Conservation (phyloP, 441 rosid genomes). For the Populus hybrid region DNA sequence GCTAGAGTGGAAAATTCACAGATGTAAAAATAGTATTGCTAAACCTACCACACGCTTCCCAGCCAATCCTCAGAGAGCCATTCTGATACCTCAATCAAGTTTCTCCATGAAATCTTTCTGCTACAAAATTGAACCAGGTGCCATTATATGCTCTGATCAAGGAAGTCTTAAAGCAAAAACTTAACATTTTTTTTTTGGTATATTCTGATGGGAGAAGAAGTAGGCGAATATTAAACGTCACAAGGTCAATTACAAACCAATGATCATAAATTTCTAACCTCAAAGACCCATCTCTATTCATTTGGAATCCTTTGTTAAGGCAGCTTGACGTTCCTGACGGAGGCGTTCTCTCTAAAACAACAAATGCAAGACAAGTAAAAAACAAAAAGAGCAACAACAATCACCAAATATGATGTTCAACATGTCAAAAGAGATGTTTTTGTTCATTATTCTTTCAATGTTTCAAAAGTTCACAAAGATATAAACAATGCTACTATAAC, state of each 20-base stretch:
- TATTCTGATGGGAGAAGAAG: neutral
- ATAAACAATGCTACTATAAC: neutral
- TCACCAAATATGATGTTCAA: neutral
- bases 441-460: neutral
- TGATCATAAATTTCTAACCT: neutral
- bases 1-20: neutral
- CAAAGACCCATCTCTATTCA: neutral
- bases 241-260: neutral
- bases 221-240: neutral
- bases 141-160: neutral
- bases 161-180: neutral
- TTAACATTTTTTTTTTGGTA: neutral
- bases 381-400: neutral
- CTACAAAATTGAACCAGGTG: neutral
- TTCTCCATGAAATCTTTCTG: neutral
- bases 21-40: neutral
- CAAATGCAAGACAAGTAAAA: neutral
- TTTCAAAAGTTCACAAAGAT: neutral
- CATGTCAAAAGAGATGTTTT: neutral
- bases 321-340: neutral
- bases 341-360: neutral
- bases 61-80: neutral
- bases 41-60: neutral
- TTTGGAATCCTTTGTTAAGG: neutral
- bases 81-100: neutral